A percentile compares a stretch with the other conserved stretches of the same genome.
Evolutionary conservation across 176 grass and related monocot species (phyloP).

Genomic region (Carex scoparia): DNA sequence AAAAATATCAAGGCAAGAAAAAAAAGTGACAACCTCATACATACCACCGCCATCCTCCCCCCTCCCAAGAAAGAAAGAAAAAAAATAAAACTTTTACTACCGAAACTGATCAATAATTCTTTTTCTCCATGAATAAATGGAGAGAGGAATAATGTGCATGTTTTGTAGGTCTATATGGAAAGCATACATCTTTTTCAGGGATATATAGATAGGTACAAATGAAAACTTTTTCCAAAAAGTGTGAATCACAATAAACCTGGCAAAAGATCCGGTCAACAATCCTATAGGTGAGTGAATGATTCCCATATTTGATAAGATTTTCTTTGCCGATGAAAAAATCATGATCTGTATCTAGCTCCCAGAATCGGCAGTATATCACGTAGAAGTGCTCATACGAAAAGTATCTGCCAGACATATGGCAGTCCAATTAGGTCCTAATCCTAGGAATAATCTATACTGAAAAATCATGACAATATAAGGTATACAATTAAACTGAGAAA

Average conservation of each 20-base stretch:
- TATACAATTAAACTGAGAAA: background rate
- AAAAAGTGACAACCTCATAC: slow-evolving; percentile 6
- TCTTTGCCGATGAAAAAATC: slow-evolving; percentile 96
- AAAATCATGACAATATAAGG: slow-evolving; percentile 7
- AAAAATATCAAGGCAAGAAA: background rate
- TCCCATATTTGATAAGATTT: slow-evolving; percentile 96
- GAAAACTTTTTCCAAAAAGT: background rate
- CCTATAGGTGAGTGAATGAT: slow-evolving; percentile 92
- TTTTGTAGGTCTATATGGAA: background rate
- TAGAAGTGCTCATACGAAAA: slow-evolving; percentile 98
- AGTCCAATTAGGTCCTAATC: background rate
- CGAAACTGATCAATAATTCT: background rate
- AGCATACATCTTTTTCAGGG: background rate
- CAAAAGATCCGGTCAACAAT: slow-evolving; percentile 98
- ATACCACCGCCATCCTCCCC: background rate
- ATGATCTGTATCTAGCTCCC: slow-evolving; percentile 95
- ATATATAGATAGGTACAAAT: background rate
- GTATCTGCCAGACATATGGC: slow-evolving; percentile 48
- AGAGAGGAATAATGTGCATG: background rate
- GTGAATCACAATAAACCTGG: slow-evolving; percentile 41
- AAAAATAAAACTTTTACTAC: background rate
- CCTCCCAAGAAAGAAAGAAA: background rate
- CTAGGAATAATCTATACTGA: background rate
- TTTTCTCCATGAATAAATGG: background rate
- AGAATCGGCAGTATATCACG: slow-evolving; percentile 97